These are phyloP conservation scores for Colletotrichum theobromicola DNA, from an alignment of 2,329 filamentous ascomycete species.

Conservation along the genomic window DNA sequence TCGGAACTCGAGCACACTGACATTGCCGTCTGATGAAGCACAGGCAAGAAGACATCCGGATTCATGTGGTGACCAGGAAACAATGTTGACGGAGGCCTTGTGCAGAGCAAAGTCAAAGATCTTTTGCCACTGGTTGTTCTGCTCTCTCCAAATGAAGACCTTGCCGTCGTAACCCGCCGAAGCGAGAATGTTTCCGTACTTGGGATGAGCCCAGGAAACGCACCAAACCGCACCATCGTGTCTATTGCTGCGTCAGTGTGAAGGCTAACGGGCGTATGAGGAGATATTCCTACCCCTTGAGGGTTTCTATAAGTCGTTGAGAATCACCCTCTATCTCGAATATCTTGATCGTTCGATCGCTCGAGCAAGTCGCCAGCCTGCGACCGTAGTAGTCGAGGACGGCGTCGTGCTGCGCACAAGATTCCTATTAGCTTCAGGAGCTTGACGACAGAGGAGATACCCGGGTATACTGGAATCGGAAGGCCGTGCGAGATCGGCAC, in stretches of 20 bases:
- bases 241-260: constrained; percentile 47
- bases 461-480: not conserved
- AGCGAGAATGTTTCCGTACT: constrained; percentile 97
- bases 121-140: constrained; percentile 76
- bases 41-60: constrained; percentile 93
- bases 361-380: constrained; percentile 94
- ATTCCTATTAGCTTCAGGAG: not conserved
- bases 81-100: constrained; percentile 95
- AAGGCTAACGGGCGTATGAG: not conserved
- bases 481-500: not conserved
- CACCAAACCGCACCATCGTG: constrained; percentile 99
- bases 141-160: constrained; percentile 98
- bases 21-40: constrained; percentile 91
- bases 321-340: constrained; percentile 96
- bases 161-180: constrained; percentile 97
- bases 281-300: constrained; percentile 76
- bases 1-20: constrained; percentile 95
- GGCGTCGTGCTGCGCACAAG: constrained; percentile 78
- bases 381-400: constrained; percentile 98
- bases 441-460: not conserved
- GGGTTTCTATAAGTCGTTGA: constrained; percentile 87
- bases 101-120: constrained; percentile 94
- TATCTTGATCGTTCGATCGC: constrained; percentile 98
- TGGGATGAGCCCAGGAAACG: constrained; percentile 96
- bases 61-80: constrained; percentile 97